These are phyloP conservation scores for Candida glucosophila DNA, from an alignment of 1,139 yeast species.

Conservation along the genomic window DNA sequence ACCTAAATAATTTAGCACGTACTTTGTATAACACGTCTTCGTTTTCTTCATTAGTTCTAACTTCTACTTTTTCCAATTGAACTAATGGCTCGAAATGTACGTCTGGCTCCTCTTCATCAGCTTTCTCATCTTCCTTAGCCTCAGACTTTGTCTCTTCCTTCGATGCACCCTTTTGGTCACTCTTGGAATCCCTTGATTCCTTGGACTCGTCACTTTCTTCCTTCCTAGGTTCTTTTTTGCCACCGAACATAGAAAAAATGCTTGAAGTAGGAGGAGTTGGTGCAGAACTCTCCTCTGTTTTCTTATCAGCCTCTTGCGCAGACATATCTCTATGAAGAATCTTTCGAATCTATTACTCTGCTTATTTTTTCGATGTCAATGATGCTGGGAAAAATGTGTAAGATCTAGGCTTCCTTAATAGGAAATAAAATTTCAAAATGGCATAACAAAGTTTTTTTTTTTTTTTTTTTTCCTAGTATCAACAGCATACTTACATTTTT, in stretches of 20 bases:
- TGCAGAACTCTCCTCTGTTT: constrained; percentile 15
- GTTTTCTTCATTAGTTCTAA: constrained; percentile 93
- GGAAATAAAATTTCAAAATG: too few species aligned
- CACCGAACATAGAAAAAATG: constrained; percentile 89
- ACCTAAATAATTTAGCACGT: constrained; percentile 91
- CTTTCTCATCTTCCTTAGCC: constrained; percentile 41
- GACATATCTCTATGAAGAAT: too few species aligned
- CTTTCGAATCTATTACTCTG: too few species aligned
- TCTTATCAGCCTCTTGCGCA: constrained; percentile 28
- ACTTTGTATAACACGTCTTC: constrained; percentile 85
- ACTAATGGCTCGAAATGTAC: constrained; percentile 96
- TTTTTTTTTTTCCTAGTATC: too few species aligned
- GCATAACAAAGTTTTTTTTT: too few species aligned
- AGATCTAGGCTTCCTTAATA: too few species aligned
- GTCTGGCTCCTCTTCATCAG: constrained; percentile 84
- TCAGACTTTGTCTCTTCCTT: constrained; percentile 19
- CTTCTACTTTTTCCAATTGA: constrained; percentile 90
- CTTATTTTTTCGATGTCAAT: too few species aligned
- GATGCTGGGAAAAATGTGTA: too few species aligned
- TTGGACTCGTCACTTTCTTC: constrained; percentile 24
- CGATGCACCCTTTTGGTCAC: constrained; percentile 21
- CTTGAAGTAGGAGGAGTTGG: constrained; percentile 61
- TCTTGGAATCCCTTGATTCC: constrained; percentile 19
- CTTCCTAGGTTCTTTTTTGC: constrained; percentile 59
- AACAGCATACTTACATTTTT: too few species aligned